Base-by-base conservation (phyloP, 2,329 filamentous ascomycete genomes). In the Ilyonectria robusta region DNA sequence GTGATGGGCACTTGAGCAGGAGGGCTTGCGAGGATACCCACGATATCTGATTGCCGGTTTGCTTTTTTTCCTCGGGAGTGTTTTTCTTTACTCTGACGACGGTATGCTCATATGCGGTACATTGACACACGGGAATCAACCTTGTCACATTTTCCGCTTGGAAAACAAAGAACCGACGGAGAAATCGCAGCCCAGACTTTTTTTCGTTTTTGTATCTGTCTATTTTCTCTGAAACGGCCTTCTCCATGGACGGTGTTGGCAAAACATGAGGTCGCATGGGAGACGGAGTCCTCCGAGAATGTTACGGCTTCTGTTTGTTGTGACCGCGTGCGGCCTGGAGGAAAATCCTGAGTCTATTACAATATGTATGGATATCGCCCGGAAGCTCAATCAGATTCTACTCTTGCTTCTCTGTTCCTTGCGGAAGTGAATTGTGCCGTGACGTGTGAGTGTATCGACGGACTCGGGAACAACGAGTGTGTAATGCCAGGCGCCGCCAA, bases 31-130 rank as follows among this genome's bases (percentile, higher is more conserved):
- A 69, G 61, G 62, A 65, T 62, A 65, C 62, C 60, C 67, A 51
- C 40, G 47, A 66, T 56, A 50, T 63, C 54, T 58, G 50, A 42
- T 35, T 57, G 48, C 57, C 51, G n/a, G 6, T 37, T 42, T 62
- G 53, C 40, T 57, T 65, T 50, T 37, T 44, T 6, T 46, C 53
- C 37, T 60, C 44, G 40, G 55, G 37, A 31, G 47, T 59, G 26
- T 48, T 55, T 61, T 56, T 35, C 53, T 40, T 42, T 50, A 55
- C 50, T 56, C 47, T 62, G 42, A 62, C 65, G 59, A 66, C 58
- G 76, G 62, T 67, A 77, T 74, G 77, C 73, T 77, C 77, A 72
- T 57, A 79, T 72, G 77, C 72, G 66, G 70, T 76, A 77, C 70
- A 81, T 53, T 31, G 29, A 53, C 48, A 19, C 48, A 53, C 70